phyloP scores from a whole-genome alignment of 345 rosid species.

The Populus deltoides region DNA sequence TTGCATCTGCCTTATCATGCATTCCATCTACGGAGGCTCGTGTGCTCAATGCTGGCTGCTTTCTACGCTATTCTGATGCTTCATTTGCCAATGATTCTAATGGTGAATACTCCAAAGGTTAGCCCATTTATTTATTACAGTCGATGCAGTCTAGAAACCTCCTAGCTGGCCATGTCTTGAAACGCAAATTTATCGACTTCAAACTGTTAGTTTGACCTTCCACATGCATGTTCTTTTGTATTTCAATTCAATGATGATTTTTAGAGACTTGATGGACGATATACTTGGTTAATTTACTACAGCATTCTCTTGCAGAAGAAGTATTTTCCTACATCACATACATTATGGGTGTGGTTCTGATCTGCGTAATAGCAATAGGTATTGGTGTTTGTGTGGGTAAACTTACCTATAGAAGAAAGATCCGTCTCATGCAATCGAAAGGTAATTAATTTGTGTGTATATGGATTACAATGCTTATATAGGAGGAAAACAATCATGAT shows the following conservation, averaged over 20 bases:
- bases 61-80: constrained; percentile 43
- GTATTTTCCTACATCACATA: not conserved
- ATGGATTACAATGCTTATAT: not conserved
- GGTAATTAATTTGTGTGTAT: constrained; percentile 3
- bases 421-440: not conserved
- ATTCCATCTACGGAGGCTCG: constrained; percentile 42
- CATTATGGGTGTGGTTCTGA: not conserved
- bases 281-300: not conserved
- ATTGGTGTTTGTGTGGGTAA: constrained; percentile 28
- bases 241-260: too few relatives aligned
- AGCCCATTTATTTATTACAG: too few relatives aligned
- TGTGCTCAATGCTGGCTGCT: constrained; percentile 49
- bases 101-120: not conserved
- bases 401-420: constrained; percentile 15
- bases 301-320: constrained; percentile 17
- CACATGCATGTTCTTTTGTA: too few relatives aligned
- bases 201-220: too few relatives aligned
- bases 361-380: constrained; percentile 21
- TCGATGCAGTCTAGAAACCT: too few relatives aligned
- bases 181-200: too few relatives aligned
- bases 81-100: constrained; percentile 26
- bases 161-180: too few relatives aligned
- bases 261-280: too few relatives aligned
- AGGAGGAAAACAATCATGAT: not conserved
- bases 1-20: constrained; percentile 31